These are phyloP conservation scores for Venturiaceae sp. DNA, from an alignment of 2,329 filamentous ascomycete genomes.

Conservation along the genomic window DNA sequence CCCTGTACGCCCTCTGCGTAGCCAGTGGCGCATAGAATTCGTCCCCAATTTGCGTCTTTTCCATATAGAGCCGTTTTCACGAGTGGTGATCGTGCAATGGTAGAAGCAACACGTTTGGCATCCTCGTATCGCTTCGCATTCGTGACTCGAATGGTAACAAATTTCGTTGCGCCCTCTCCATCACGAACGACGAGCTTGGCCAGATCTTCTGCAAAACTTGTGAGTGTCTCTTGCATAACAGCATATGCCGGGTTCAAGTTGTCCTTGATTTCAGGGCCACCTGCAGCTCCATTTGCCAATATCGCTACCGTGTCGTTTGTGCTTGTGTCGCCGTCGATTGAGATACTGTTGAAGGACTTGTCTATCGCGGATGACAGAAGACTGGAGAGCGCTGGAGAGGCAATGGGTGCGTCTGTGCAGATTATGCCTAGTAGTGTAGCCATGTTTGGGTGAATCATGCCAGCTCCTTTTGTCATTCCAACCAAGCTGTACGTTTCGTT, in stretches of 20 bases:
- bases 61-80: slow-evolving; percentile 98
- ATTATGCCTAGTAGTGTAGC: slow-evolving; percentile 87
- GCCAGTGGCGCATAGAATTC: slow-evolving; percentile 88
- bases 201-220: slow-evolving; percentile 69
- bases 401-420: slow-evolving; percentile 81
- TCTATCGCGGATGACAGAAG: slow-evolving; percentile 68
- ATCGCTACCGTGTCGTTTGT: slow-evolving; percentile 95
- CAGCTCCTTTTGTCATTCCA: slow-evolving; percentile 94
- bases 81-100: slow-evolving; percentile 82
- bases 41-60: slow-evolving; percentile 96
- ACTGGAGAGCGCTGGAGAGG: slow-evolving; percentile 53
- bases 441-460: slow-evolving; percentile 99
- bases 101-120: slow-evolving; percentile 71
- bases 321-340: slow-evolving; percentile 91
- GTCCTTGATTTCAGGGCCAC: slow-evolving; percentile 52
- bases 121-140: slow-evolving; percentile 60
- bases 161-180: slow-evolving; percentile 96
- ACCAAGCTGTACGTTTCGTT: slow-evolving; percentile 71
- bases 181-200: slow-evolving; percentile 92
- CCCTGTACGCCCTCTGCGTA: slow-evolving; percentile 60
- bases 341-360: slow-evolving; percentile 92
- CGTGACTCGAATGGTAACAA: slow-evolving; percentile 81
- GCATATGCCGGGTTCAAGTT: slow-evolving; percentile 46
- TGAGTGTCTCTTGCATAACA: slow-evolving; percentile 63
- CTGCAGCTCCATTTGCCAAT: slow-evolving; percentile 89